Conservation (phyloP, 1,284 basidiomycete genomes). For the Agroathelia rolfsii region DNA sequence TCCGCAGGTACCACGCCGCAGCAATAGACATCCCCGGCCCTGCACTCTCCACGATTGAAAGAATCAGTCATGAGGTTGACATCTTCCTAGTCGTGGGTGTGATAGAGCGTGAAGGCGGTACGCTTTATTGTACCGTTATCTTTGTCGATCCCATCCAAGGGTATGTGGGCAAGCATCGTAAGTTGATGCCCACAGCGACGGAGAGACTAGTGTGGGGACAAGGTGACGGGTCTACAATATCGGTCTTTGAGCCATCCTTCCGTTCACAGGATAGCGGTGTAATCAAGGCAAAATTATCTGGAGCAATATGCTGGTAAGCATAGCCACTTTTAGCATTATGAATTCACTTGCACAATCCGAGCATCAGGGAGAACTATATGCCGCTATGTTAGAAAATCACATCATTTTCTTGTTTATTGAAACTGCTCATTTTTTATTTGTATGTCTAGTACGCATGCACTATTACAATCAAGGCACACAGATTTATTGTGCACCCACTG, state of each 20-base stretch:
- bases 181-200: constrained; percentile 60
- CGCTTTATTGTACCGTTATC: constrained; percentile 62
- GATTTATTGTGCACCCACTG: constrained; percentile 63
- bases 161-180: constrained; percentile 59
- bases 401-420: too few relatives aligned
- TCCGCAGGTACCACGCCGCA: constrained; percentile 40
- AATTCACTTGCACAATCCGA: constrained; percentile 1
- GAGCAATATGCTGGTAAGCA: constrained; percentile 58
- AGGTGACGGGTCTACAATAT: constrained; percentile 41
- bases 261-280: constrained; percentile 13
- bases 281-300: constrained; percentile 44
- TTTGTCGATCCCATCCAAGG: constrained; percentile 53
- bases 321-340: constrained; percentile 1
- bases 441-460: constrained; percentile 39
- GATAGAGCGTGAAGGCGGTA: constrained; percentile 56
- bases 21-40: constrained; percentile 51
- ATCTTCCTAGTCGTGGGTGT: constrained; percentile 64
- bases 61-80: constrained; percentile 35
- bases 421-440: too few relatives aligned
- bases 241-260: constrained; percentile 31
- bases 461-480: constrained; percentile 57
- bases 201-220: constrained; percentile 67
- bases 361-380: constrained; percentile 74
- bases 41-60: constrained; percentile 38
- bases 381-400: constrained; percentile 55